Conservation (phyloP, 345 rosid species). For the Populus alba region DNA sequence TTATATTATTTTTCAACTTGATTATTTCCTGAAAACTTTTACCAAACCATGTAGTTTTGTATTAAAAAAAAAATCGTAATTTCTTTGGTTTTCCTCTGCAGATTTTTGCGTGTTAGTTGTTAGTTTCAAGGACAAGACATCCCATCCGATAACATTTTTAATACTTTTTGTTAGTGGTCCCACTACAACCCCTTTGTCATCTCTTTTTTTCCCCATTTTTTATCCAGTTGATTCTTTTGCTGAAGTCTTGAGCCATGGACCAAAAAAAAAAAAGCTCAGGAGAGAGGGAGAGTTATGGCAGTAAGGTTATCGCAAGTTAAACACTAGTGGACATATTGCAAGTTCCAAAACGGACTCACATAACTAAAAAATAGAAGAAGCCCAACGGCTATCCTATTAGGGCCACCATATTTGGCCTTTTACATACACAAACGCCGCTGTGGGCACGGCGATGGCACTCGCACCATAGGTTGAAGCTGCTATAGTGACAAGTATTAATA, state of each 20-base stretch:
- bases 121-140: not conserved
- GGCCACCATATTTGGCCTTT: not conserved
- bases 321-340: not conserved
- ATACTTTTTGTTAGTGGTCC: not conserved
- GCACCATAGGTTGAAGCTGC: not conserved
- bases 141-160: not conserved
- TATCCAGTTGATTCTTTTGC: not conserved
- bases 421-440: conserved; percentile 19
- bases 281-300: not conserved
- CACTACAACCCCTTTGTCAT: not conserved
- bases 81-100: not conserved
- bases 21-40: no score
- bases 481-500: not conserved
- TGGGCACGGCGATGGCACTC: conserved; percentile 21
- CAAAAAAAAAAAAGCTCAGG: not conserved
- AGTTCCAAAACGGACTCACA: not conserved
- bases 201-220: not conserved
- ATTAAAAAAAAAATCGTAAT: not conserved
- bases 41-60: no score
- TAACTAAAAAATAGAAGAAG: not conserved
- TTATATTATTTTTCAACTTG: no score
- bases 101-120: conserved; percentile 4
- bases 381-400: not conserved
- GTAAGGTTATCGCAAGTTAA: not conserved
- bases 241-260: no score